phyloP scores from a whole-genome alignment of 345 rosid genomes.

The Syzygium jambos region DNA sequence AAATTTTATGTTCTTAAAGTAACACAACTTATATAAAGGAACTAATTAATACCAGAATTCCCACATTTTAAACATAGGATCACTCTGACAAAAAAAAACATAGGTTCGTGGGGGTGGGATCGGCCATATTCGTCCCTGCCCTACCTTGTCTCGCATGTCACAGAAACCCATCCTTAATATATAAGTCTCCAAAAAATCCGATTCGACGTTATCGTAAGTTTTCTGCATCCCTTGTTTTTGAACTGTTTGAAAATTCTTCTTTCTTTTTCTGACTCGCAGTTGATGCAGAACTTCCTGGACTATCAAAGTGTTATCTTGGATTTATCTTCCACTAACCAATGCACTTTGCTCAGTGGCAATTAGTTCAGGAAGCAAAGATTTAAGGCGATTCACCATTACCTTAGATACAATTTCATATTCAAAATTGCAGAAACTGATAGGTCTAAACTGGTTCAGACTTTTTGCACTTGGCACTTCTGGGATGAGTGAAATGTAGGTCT shows the following conservation, averaged over 20 bases:
- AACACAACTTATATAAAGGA: not conserved
- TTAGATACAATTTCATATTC: not conserved
- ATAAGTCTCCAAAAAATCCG: not conserved
- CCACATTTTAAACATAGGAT: not conserved
- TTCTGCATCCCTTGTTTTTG: not conserved
- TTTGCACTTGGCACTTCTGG: not conserved
- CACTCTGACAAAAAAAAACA: no score
- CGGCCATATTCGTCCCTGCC: not conserved
- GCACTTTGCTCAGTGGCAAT: not conserved
- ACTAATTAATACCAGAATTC: not conserved
- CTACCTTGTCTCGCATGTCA: not conserved
- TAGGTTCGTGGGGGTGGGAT: not conserved
- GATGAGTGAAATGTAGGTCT: not conserved
- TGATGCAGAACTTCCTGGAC: not conserved
- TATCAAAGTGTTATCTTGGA: not conserved
- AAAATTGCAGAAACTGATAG: not conserved
- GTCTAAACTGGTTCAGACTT: not conserved
- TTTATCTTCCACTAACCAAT: not conserved
- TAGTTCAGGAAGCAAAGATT: not conserved
- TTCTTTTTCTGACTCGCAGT: not conserved
- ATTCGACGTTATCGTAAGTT: not conserved
- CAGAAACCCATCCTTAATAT: not conserved
- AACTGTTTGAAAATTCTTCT: not conserved
- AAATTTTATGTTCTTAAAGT: not conserved
- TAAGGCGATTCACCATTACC: not conserved